Evolutionary conservation across 306 rosid genomes (phyloP).

Genomic region (Lagenaria siceraria): DNA sequence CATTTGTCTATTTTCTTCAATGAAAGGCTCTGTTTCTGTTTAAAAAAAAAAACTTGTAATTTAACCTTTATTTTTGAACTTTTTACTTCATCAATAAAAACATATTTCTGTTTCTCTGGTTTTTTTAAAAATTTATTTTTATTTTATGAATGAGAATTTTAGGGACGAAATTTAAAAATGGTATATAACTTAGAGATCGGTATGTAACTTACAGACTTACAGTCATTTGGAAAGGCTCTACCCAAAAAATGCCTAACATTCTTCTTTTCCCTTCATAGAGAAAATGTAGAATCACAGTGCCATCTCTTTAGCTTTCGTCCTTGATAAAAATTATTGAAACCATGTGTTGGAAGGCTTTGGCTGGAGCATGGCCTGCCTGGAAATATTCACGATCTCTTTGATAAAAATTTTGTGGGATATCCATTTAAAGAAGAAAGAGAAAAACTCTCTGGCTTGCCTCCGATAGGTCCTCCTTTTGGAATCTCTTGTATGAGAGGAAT

Average conservation of each 20-base stretch:
- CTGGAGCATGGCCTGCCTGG: too few relatives aligned
- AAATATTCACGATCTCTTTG: not conserved
- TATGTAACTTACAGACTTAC: not conserved
- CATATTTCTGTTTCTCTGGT: too few relatives aligned
- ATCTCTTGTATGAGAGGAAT: too few relatives aligned
- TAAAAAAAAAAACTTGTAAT: too few relatives aligned
- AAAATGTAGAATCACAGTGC: not conserved
- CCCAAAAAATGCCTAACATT: not conserved
- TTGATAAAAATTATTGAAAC: too few relatives aligned
- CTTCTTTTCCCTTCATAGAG: not conserved
- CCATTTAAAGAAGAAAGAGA: not conserved
- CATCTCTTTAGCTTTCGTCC: not conserved
- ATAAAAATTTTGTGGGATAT: not conserved
- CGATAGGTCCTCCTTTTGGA: not conserved
- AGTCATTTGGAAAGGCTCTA: not conserved
- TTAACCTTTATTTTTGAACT: too few relatives aligned
- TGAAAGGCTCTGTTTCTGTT: too few relatives aligned
- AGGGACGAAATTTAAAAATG: not conserved
- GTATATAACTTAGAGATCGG: not conserved
- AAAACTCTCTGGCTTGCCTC: not conserved
- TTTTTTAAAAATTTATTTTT: too few relatives aligned
- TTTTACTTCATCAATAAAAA: too few relatives aligned
- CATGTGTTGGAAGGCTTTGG: too few relatives aligned
- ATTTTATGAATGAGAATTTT: not conserved
- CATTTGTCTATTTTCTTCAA: too few relatives aligned